Base-by-base conservation (phyloP, 371 early-diverging fungal genomes). In the Haplosporangium sp. region DNA sequence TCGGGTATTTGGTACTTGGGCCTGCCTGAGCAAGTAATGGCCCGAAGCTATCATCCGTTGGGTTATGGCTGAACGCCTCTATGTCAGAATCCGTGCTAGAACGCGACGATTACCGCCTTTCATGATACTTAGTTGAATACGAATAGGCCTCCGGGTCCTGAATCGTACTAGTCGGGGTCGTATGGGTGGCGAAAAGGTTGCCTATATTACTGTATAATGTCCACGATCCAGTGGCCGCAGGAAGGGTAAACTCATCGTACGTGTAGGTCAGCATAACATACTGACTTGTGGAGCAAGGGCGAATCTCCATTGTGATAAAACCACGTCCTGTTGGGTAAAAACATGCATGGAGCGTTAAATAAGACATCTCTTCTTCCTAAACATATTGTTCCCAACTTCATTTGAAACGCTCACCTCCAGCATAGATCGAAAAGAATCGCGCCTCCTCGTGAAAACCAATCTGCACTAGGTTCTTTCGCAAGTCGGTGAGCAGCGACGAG, bases 401-500 rank as follows among this genome's bases (percentile, higher is more conserved):
- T 58, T 45, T 58, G 46, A 45, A 12, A 6, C 40, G 1, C 50
- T 59, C 62, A 69, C 58, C 63, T 52, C 63, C 69, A 50, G 66
- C 37, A 55, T 54, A 67, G 2, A 67, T 20, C 41, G 67, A 54
- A 16, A 67, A 67, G 38, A 67, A 67, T 14, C 67, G 54, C 3
- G 67, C 55, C 55, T 46, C 38, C 13, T 20, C 36, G 38, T 21
- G 29, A 43, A 67, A 60, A 9, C n/a, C n/a, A n/a, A n/a, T 37
- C 29, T 13, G 41, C 47, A 41, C n/a, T 37, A 13, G 52, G 21
- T 37, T 47, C 21, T 38, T 67, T 61, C 38, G 48, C 45, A 5
- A 61, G 55, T 29, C 73, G 65, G 51, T 66, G 62, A 14, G 54
- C 55, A 53, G 63, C 62, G 23, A 72, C 60, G 36, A 62, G 52